These are phyloP conservation scores for Hamamelis virginiana DNA, from an alignment of 164 flowering plant genomes.

Conservation along the genomic window DNA sequence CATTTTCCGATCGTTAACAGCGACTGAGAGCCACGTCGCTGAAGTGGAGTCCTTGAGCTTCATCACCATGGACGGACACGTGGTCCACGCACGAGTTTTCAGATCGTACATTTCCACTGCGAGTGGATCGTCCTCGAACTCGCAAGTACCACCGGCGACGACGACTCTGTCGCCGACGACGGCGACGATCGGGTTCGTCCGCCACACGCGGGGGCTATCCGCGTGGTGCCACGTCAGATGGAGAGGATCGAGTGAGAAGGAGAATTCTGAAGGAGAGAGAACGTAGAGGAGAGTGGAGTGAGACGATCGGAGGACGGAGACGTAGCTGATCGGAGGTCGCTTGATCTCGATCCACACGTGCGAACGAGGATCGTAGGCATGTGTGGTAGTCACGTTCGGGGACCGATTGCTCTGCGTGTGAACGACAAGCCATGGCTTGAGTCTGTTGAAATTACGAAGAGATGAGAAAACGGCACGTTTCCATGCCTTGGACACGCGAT, in stretches of 20 bases:
- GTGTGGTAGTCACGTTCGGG: constrained; percentile 25
- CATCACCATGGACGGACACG: constrained; percentile 59
- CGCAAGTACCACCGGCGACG: constrained; percentile 67
- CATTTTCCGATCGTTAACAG: constrained; percentile 29
- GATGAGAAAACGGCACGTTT: constrained; percentile 45
- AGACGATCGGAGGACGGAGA: constrained; percentile 41
- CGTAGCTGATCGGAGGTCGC: neutral
- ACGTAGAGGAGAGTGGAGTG: constrained; percentile 54
- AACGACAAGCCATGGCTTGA: constrained; percentile 72
- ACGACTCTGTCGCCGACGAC: constrained; percentile 38
- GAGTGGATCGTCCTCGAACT: constrained; percentile 58
- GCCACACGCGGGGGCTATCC: constrained; percentile 47
- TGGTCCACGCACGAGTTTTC: constrained; percentile 27
- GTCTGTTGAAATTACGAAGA: constrained; percentile 24
- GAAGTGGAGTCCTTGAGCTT: constrained; percentile 42
- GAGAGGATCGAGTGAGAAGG: constrained; percentile 59
- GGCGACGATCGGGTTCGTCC: constrained; percentile 70
- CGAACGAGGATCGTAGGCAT: constrained; percentile 70
- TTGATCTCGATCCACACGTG: constrained; percentile 47
- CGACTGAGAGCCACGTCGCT: constrained; percentile 61
- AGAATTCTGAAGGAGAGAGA: constrained; percentile 39
- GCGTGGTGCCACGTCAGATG: constrained; percentile 44
- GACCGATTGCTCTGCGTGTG: constrained; percentile 35
- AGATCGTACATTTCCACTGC: constrained; percentile 61
- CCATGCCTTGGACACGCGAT: constrained; percentile 62